phyloP scores from a whole-genome alignment of 2,329 filamentous ascomycete species.

The Colletotrichum sp. region DNA sequence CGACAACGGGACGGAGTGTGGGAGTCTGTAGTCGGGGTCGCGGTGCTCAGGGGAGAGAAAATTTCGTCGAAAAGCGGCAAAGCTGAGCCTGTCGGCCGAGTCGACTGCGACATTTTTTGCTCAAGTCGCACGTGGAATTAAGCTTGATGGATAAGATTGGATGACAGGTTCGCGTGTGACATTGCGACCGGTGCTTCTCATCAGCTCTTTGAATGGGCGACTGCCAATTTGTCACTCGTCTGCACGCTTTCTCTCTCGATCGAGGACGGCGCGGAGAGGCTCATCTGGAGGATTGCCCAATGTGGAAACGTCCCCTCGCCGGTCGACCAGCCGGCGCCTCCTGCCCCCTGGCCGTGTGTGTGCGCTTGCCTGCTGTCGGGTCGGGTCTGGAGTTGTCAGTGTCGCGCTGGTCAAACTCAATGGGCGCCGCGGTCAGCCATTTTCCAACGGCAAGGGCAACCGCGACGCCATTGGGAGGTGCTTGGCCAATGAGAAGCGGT shows the following conservation, averaged over 20 bases:
- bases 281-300: slow-evolving; percentile 2
- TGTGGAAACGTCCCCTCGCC: not conserved
- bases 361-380: not conserved
- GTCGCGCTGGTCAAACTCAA: not conserved
- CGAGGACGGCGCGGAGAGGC: not conserved
- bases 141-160: slow-evolving; percentile 20
- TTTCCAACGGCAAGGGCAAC: not conserved
- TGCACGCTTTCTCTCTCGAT: not conserved
- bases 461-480: not conserved
- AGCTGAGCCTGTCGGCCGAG: not conserved
- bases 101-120: not conserved
- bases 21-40: not conserved
- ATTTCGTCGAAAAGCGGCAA: not conserved
- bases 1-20: not conserved
- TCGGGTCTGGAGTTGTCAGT: not conserved
- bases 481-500: not conserved
- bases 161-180: slow-evolving; percentile 14
- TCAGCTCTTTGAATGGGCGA: not conserved
- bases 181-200: slow-evolving; percentile 1
- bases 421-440: not conserved
- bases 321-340: not conserved
- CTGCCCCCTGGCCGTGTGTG: not conserved
- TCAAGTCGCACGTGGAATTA: slow-evolving; percentile 14
- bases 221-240: not conserved
- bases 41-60: not conserved